Base-by-base conservation (phyloP, 495 filamentous ascomycete species). In the Tetracladium setigerum region DNA sequence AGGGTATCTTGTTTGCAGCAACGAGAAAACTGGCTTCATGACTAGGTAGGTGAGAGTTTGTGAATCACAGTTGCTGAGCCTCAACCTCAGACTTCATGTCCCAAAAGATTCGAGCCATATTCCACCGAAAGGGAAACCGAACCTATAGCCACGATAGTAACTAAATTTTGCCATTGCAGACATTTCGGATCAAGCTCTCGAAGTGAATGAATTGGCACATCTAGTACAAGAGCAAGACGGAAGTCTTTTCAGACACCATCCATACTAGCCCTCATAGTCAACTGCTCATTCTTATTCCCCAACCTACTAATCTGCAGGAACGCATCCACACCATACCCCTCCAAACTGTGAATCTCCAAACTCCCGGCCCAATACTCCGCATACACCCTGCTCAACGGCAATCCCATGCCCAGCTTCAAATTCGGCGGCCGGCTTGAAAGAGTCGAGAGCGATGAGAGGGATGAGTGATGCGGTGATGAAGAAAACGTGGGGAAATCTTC, bases 291-390 rank as follows among this genome's bases (percentile, higher is more conserved):
- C 72, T 96, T 96, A 66, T 99, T 99, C 16, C 92, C 92, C 45
- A 99, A 73, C 65, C 95, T 95, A 5, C 87, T 91, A 32, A 99
- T 95, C 65, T 97, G 91, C 50, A 99, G 64, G 61, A 97, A 99
- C 1, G 86, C 91, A 68, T 99, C 92, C n/a, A 94, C 89, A 1
- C 92, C 92, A 56, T 96, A 99, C 0, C 92, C 92, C 56, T 97
- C 92, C 31, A 99, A 66, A 62, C 83, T 95, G 62, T 97, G 92
- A 50, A 97, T 59, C 61, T 95, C 88, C 18, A 99, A 65, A 60
- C 78, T 91, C 1, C 92, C 92, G 7, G 94, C 92, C 92, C 92
- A 99, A 65, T 97, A 98, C 65, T 99, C 91, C 13, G 94, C 91
- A 62, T 97, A 99, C 12, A 97, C 87, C 50, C 89, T 78, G 52